Conservation (phyloP, 805 yeast genomes). For the Kockiozyma suomiensis region DNA sequence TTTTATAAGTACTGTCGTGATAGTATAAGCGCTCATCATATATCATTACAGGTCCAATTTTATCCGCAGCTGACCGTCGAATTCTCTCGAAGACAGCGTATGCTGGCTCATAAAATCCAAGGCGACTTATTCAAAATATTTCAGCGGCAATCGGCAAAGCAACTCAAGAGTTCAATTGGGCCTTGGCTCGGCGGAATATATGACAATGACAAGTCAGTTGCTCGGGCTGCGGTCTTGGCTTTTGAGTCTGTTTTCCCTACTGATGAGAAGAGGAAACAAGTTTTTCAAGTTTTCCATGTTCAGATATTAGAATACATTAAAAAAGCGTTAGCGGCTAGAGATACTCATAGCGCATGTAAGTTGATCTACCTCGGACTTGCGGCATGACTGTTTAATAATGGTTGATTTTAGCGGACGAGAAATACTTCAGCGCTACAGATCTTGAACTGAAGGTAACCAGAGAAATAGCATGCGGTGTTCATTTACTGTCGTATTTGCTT, state of each 20-base stretch:
- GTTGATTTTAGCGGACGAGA: conserved; percentile 23
- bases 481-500: conserved; percentile 21
- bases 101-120: conserved; percentile 65
- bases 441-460: conserved; percentile 16
- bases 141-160: conserved; percentile 62
- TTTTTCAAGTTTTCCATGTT: conserved; percentile 62
- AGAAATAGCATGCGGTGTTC: conserved; percentile 26
- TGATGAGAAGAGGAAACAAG: conserved; percentile 54
- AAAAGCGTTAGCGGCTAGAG: conserved; percentile 47
- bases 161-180: conserved; percentile 71
- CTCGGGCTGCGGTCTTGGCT: conserved; percentile 52
- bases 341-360: conserved; percentile 20
- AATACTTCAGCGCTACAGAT: conserved; percentile 27
- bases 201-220: conserved; percentile 69
- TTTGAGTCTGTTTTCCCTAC: conserved; percentile 60
- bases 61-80: conserved; percentile 80
- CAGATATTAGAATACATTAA: conserved; percentile 59
- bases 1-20: not conserved
- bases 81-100: conserved; percentile 65
- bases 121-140: conserved; percentile 53
- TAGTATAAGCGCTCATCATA: no score
- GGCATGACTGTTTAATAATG: not conserved
- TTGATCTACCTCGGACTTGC: not conserved
- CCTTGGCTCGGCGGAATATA: conserved; percentile 70
- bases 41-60: conserved; percentile 50